Percentiles rank a stretch among this genome's conserved stretches.
phyloP scores from a whole-genome alignment of 2,329 filamentous ascomycete genomes.

The Monilinia aucupariae region DNA sequence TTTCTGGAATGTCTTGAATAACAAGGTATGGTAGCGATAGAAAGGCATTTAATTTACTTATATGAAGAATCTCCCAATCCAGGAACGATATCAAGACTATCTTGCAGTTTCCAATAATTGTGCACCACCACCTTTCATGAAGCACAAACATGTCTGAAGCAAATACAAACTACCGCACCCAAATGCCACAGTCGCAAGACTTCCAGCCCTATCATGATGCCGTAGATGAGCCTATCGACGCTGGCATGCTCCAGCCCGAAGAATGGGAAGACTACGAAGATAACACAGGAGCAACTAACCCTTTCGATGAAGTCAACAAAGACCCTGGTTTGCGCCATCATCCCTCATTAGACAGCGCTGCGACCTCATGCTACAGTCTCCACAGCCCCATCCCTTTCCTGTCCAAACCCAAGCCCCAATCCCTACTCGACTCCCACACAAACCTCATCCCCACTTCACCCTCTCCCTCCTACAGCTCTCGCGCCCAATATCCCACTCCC shows the following conservation, averaged over 20 bases:
- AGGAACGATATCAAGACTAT: background rate
- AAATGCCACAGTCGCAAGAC: background rate
- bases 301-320: background rate
- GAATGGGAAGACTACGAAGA: background rate
- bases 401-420: background rate
- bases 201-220: background rate
- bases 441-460: background rate
- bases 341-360: background rate
- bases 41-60: background rate
- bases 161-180: background rate
- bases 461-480: background rate
- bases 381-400: background rate
- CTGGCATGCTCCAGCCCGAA: background rate
- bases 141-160: background rate
- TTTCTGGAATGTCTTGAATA: background rate
- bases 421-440: background rate
- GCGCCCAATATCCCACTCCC: background rate
- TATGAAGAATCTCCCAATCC: background rate
- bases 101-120: too few relatives aligned
- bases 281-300: background rate
- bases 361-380: background rate
- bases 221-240: background rate
- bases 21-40: background rate
- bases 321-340: background rate
- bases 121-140: background rate